Evolutionary conservation across 257 asterid species (phyloP).

Genomic region (Cinchona pubescens): DNA sequence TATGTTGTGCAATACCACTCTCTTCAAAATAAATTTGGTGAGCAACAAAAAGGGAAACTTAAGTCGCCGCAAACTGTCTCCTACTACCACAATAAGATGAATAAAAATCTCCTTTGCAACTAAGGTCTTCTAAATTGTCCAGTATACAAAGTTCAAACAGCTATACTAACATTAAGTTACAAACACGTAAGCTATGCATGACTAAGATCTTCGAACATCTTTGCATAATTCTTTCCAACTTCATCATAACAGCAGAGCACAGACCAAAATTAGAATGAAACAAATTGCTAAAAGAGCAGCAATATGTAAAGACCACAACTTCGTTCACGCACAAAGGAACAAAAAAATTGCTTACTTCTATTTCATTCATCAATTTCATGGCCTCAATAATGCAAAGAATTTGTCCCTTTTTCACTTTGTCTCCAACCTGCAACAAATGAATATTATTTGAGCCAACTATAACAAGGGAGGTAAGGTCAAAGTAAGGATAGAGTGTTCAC

Average conservation of each 20-base stretch:
- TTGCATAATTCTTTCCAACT: not conserved
- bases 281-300: not conserved
- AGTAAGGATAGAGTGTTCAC: not conserved
- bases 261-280: not conserved
- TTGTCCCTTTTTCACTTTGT: constrained; percentile 88
- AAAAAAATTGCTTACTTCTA: constrained; percentile 55
- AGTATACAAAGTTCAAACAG: not conserved
- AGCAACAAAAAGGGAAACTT: not conserved
- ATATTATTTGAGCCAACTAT: not conserved
- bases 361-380: constrained; percentile 96
- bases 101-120: not conserved
- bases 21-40: not conserved
- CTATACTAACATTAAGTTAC: not conserved
- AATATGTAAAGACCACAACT: not conserved
- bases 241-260: not conserved
- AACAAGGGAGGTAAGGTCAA: not conserved
- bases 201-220: not conserved
- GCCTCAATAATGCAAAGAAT: constrained; percentile 87
- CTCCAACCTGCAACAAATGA: constrained; percentile 57
- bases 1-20: not conserved
- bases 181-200: too few species aligned
- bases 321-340: constrained; percentile 18
- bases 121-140: not conserved
- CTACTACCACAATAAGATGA: not conserved
- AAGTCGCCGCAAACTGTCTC: not conserved